phyloP scores from a whole-genome alignment of 768 basidiomycete species.

The Heimioporus sp. region DNA sequence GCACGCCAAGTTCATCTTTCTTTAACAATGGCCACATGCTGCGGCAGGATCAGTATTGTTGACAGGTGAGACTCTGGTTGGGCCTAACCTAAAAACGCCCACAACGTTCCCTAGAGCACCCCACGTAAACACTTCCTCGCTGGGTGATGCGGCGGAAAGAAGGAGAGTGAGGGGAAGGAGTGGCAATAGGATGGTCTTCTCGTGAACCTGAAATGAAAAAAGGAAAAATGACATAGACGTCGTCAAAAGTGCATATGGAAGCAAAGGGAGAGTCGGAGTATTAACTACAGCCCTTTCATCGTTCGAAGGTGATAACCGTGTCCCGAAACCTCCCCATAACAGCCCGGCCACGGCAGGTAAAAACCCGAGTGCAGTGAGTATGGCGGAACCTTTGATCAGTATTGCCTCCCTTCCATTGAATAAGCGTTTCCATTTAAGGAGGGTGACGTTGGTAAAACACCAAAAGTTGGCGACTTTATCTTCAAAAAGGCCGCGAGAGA shows the following conservation, averaged over 20 bases:
- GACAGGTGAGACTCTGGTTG: neutral
- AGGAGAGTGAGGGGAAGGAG: constrained; percentile 82
- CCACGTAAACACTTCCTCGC: constrained; percentile 30
- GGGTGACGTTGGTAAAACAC: constrained; percentile 83
- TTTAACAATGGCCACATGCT: constrained; percentile 94
- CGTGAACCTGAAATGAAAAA: constrained; percentile 96
- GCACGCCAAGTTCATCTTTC: constrained; percentile 71
- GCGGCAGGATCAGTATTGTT: neutral
- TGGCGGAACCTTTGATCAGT: constrained; percentile 65
- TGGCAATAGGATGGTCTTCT: constrained; percentile 87
- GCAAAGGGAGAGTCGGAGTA: constrained; percentile 59
- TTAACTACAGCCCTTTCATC: constrained; percentile 19
- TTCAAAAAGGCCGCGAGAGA: constrained; percentile 87
- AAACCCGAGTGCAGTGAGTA: constrained; percentile 70
- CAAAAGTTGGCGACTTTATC: constrained; percentile 98
- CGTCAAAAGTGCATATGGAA: constrained; percentile 78
- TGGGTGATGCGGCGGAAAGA: constrained; percentile 45
- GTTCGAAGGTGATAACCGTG: constrained; percentile 11
- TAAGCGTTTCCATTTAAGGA: constrained; percentile 74
- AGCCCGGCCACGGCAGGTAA: constrained; percentile 54
- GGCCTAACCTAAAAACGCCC: constrained; percentile 78
- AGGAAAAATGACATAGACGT: constrained; percentile 92
- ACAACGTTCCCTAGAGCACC: constrained; percentile 64
- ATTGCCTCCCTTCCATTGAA: constrained; percentile 40
- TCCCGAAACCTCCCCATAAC: constrained; percentile 36